Base-by-base conservation (phyloP, 805 yeast species). In the Candida chilensis region DNA sequence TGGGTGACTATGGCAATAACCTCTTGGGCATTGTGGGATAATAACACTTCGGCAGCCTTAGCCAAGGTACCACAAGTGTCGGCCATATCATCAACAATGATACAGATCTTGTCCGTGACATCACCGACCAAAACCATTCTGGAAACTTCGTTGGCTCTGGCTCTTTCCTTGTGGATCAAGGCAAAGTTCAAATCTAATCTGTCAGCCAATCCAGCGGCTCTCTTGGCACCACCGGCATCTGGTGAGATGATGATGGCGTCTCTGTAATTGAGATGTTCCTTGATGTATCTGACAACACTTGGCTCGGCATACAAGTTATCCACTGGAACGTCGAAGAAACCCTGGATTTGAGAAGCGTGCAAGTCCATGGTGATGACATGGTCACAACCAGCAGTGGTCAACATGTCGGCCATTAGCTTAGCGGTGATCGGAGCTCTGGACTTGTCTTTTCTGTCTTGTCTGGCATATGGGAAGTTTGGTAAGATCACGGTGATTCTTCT, bases 321-420 rank as follows among this genome's bases (percentile, higher is more conserved):
- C 14, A 81, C 92, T 2, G 94, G 94, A 16, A 78, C 79, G 39
- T 76, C 77, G 42, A 83, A 83, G 47, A 83, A 83, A 5, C 94
- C 94, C 56, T 83, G 94, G 43, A 83, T 83, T 50, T 83, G 94
- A 15, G 88, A 76, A n/a, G 92, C 92, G 48, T 83, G 94, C 40
- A 83, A 56, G 49, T 83, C 94, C 88, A 83, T 78, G 14, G 94
- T 83, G 44, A 83, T 82, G 15, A 83, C 85, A 53, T 83, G 94
- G 47, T 80, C 77, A 54, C 90, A 83, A 3, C 94, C 94, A 9
- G 92, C 88, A 11, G 90, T 78, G 17, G 82, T 76, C 32, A 83
- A 56, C 74, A 83, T 68, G 46, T 83, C 82, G 13, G 94, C 92
- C 71, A 83, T 77, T 39, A 83, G 64, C 52, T 83, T 83, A 27